Evolutionary conservation across 192 early-diverging fungal genomes (phyloP).

Genomic region (Chytriomyces sp.): DNA sequence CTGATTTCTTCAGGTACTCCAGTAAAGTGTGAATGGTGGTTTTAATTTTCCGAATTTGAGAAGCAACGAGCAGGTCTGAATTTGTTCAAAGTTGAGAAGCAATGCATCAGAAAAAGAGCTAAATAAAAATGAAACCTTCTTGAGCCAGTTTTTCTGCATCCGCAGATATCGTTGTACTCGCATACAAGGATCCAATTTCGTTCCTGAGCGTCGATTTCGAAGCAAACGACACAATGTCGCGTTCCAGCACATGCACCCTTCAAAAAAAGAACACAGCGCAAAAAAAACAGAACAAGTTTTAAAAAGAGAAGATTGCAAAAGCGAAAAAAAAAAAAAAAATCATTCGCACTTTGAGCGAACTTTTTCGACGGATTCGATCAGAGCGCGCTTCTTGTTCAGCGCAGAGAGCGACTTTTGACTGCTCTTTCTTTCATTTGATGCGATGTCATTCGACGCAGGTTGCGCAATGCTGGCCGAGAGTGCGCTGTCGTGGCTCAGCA

Average conservation of each 20-base stretch:
- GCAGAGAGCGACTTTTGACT: no score
- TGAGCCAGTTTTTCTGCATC: slow-evolving; percentile 1
- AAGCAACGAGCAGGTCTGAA: slow-evolving; percentile 5
- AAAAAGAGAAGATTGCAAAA: not conserved
- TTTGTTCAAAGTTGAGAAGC: not conserved
- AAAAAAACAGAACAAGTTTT: no score
- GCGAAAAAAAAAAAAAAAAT: not conserved
- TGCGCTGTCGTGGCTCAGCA: no score
- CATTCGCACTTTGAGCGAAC: slow-evolving; percentile 3
- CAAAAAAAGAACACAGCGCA: no score
- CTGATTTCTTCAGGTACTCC: not conserved
- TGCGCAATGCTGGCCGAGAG: no score
- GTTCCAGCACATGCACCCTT: slow-evolving; percentile 13
- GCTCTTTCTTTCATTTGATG: no score
- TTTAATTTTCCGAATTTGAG: slow-evolving; percentile 27
- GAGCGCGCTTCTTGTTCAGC: slow-evolving; percentile 11
- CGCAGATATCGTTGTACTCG: not conserved
- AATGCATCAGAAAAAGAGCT: not conserved
- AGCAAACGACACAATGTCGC: slow-evolving; percentile 20
- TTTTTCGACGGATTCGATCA: slow-evolving; percentile 22
- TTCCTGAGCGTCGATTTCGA: slow-evolving; percentile 14
- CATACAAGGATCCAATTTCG: not conserved
- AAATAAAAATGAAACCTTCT: slow-evolving; percentile 11
- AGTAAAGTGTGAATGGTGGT: slow-evolving; percentile 1
- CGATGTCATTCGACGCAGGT: no score